Conservation (phyloP, 441 rosid species). For the Capsella rubella region DNA sequence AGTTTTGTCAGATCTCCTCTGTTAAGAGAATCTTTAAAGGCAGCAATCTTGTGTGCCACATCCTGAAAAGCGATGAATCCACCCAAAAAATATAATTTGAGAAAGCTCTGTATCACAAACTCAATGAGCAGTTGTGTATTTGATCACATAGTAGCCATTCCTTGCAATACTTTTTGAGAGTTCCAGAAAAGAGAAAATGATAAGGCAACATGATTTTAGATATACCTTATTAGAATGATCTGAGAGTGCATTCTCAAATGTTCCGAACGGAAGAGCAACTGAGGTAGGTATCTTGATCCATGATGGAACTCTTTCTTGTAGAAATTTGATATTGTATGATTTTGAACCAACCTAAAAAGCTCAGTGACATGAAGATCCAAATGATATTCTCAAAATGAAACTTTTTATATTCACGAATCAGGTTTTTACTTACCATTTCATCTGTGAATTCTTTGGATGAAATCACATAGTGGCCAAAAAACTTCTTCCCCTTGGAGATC, state of each 20-base stretch:
- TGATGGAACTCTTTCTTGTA: slow-evolving; percentile 72
- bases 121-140: slow-evolving; percentile 6
- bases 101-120: slow-evolving; percentile 1
- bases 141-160: background rate
- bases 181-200: slow-evolving; percentile 5
- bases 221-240: slow-evolving; percentile 68
- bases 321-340: slow-evolving; percentile 70
- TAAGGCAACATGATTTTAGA: background rate
- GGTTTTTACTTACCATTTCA: slow-evolving; percentile 56
- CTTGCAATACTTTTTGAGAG: slow-evolving; percentile 15
- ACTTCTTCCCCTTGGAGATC: slow-evolving; percentile 57
- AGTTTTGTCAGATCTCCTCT: slow-evolving; percentile 65
- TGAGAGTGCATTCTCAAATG: slow-evolving; percentile 65
- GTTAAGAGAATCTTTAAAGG: slow-evolving; percentile 46
- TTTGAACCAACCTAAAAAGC: slow-evolving; percentile 77
- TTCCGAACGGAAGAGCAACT: slow-evolving; percentile 80
- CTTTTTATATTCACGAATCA: slow-evolving; percentile 1
- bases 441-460: slow-evolving; percentile 70
- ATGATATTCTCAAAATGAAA: background rate
- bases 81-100: background rate
- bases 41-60: slow-evolving; percentile 52
- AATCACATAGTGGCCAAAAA: slow-evolving; percentile 72
- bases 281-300: slow-evolving; percentile 84
- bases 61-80: slow-evolving; percentile 49
- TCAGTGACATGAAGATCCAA: slow-evolving; percentile 31